Base-by-base conservation (phyloP, 2,329 filamentous ascomycete genomes). In the Clonostachys sp. region DNA sequence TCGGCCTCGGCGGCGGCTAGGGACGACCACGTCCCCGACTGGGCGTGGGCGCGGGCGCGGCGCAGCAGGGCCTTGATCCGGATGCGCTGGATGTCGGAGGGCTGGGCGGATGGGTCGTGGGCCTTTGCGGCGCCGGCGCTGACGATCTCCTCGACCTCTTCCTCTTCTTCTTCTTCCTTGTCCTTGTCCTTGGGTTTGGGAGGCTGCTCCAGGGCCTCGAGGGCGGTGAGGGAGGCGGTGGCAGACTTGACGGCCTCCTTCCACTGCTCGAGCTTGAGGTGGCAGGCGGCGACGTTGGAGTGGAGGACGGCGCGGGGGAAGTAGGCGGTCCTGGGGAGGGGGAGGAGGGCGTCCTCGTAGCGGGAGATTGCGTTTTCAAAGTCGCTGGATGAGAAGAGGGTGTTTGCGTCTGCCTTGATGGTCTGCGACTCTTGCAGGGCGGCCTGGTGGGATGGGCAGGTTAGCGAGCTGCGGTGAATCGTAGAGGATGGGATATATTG, bases 221-320 rank as follows among this genome's bases (percentile, higher is more conserved):
- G 69, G 1, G 79, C 76, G 12, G 91, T 85, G 1, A 97, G 62
- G 3, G 89, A 85, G 12, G 80, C 74, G 0, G 83, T 87, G 1
- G 91, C 91, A 10, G 81, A 77, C 44, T 85, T 84, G 41, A 91
- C 78, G 10, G 90, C 89, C 33, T 89, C 83, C 55, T 91, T 90
- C 89, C 91, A 96, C 51, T 92, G 85, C 51, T 84, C 76, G 4
- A 95, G 73, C 63, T 95, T 95, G 47, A 97, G 65, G 57, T 96
- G 83, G 61, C 91, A 96, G 10, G 91, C 92, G 2, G 92, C 81
- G 54, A 96, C 86, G 70, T 97, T 97, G 62, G 87, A 91, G 50
- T 86, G 83, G 6, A 97, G 75, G 10, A 97, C 89, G 24, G 91
- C 90, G 52, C 92, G 76, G 56, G 96, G 90, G 68, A 89, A 96